These are phyloP conservation scores for Pleurotus tuber-regium DNA, from an alignment of 768 basidiomycete genomes.

Conservation along the genomic window DNA sequence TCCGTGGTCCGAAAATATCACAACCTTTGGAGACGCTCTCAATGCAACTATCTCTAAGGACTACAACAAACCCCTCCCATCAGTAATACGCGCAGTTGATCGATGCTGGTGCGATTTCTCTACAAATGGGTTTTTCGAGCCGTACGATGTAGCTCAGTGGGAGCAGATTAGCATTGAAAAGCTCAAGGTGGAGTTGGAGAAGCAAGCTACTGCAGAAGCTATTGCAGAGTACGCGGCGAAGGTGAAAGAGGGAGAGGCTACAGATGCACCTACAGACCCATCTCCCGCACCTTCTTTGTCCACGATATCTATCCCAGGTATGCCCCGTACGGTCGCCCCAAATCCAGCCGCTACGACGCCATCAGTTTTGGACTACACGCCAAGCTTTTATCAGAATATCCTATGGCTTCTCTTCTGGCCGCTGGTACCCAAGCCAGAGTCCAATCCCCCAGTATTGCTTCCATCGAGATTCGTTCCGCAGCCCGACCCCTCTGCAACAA, in stretches of 20 bases:
- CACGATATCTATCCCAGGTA: conserved; percentile 4
- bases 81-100: conserved; percentile 65
- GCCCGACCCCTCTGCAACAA: background rate
- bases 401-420: conserved; percentile 2
- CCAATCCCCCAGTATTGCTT: background rate
- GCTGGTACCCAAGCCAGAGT: background rate
- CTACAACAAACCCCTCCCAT: conserved; percentile 43
- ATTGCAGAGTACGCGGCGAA: conserved; percentile 12
- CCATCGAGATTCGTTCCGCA: background rate
- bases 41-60: conserved; percentile 41
- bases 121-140: conserved; percentile 62
- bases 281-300: conserved; percentile 11
- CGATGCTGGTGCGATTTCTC: conserved; percentile 88
- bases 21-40: conserved; percentile 69
- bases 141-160: conserved; percentile 77
- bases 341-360: background rate
- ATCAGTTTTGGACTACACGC: background rate
- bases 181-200: conserved; percentile 38
- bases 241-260: conserved; percentile 8
- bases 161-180: conserved; percentile 62
- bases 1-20: conserved; percentile 70
- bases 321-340: background rate
- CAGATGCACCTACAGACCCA: conserved; percentile 11
- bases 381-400: conserved; percentile 1
- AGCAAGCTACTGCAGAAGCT: conserved; percentile 26